Evolutionary conservation across 352 stramenopile species (phyloP).

Genomic region (Salisapilia sapeloensis): DNA sequence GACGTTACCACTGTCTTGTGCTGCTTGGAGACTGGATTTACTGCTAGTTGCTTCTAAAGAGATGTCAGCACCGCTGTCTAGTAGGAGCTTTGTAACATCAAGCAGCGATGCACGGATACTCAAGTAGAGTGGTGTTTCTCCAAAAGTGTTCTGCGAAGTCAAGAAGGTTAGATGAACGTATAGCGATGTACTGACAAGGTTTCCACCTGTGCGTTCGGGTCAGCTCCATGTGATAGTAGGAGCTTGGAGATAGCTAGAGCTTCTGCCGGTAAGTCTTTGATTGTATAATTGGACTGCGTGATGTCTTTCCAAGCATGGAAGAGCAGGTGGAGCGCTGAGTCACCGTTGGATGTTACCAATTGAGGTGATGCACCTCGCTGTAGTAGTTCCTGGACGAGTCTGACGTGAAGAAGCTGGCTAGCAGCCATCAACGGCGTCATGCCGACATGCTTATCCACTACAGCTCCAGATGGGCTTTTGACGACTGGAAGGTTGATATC

Average conservation of each 20-base stretch:
- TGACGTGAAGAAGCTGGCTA: constrained; percentile 22
- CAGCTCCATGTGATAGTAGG: constrained; percentile 19
- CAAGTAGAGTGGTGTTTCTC: too few species aligned
- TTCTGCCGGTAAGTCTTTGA: constrained; percentile 13
- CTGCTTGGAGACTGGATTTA: too few species aligned
- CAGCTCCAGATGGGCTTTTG: constrained; percentile 1
- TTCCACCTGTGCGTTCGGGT: constrained; percentile 8
- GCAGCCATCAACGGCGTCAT: constrained; percentile 56
- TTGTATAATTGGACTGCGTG: not conserved
- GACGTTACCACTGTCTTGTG: too few species aligned
- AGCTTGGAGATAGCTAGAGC: constrained; percentile 25
- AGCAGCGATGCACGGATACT: too few species aligned
- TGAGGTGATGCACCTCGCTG: constrained; percentile 26
- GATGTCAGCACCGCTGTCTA: too few species aligned
- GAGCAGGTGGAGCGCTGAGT: constrained; percentile 48
- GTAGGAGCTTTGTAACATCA: too few species aligned
- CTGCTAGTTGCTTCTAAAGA: too few species aligned
- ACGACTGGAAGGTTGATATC: constrained; percentile 50
- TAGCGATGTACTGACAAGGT: constrained; percentile 1
- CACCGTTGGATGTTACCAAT: constrained; percentile 38
- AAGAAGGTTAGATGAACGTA: not conserved
- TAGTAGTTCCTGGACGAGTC: constrained; percentile 26
- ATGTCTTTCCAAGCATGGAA: constrained; percentile 6
- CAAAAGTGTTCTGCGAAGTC: not conserved
- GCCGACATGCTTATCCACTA: constrained; percentile 13